A percentile compares a stretch with the other conserved stretches of the same genome.
Conservation (phyloP, 2,329 filamentous ascomycete species). For the Diplodia seriata region DNA sequence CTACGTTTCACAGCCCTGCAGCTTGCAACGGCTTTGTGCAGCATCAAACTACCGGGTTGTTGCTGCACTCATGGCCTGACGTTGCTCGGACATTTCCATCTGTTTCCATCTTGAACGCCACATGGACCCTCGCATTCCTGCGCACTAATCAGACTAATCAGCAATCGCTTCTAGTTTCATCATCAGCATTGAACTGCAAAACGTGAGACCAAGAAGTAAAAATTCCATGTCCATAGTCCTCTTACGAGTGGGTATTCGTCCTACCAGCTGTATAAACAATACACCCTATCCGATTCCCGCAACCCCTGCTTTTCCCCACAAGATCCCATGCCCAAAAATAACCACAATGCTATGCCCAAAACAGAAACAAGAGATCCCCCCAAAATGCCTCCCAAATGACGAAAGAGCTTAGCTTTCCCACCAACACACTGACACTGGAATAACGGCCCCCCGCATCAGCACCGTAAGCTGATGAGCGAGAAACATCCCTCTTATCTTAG, state of each 20-base stretch:
- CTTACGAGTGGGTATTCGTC: neutral
- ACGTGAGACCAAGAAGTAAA: too few species aligned
- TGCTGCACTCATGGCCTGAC: too few species aligned
- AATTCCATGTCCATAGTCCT: too few species aligned
- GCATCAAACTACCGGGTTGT: too few species aligned
- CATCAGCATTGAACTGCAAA: too few species aligned
- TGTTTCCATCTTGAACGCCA: too few species aligned
- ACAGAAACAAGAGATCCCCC: neutral
- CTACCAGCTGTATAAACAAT: neutral
- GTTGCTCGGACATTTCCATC: too few species aligned
- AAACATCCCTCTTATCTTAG: slow-evolving; percentile 2
- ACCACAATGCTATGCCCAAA: neutral
- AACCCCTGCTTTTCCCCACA: neutral
- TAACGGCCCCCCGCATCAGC: neutral
- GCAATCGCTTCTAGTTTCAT: too few species aligned
- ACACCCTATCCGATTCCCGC: neutral
- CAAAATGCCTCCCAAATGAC: neutral
- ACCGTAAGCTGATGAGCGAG: neutral
- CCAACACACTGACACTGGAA: neutral
- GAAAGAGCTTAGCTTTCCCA: neutral
- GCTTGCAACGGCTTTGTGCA: too few species aligned
- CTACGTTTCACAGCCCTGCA: too few species aligned
- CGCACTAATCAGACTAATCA: too few species aligned
- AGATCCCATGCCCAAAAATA: neutral
- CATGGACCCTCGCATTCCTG: too few species aligned